Base-by-base conservation (phyloP, 1,284 basidiomycete species). In the Bondarzewia mesenterica region DNA sequence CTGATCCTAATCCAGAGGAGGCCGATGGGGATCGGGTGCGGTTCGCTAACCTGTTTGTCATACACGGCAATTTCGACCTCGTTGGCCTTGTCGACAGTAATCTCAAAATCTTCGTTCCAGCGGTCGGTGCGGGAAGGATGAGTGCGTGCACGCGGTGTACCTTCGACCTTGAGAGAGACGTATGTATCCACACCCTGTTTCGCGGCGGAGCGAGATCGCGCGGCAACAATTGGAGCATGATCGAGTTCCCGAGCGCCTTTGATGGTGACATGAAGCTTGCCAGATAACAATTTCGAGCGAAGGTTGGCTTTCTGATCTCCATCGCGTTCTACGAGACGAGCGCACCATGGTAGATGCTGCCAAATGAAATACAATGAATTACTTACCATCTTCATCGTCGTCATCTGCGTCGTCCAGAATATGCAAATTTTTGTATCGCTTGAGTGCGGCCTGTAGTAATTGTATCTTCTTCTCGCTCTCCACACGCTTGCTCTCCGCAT, bases 31-130 rank as follows among this genome's bases (percentile, higher is more conserved):
- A 90, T 80, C 1, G 91, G 83, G 57, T 89, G 78, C 10, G 71
- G 68, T 52, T 92, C 89, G 53, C 82, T 84, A 16, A 82, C 80
- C 57, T 91, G 83, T 58, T 92, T 92, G 69, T 99, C 96, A 60
- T 94, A 96, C 22, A 99, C 82, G 14, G 93, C 92, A 43, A 99
- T 85, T 68, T 99, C 96, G 48, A 98, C 89, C 74, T 99, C 96
- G 64, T 95, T 98, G 29, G 94, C 94, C 66, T 97, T 98, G 71
- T 98, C 95, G 44, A 99, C 90, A 1, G 87, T 79, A 53, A 99
- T 91, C 66, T 96, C 91, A 55, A 99, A 98, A 52, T 93, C 89
- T 67, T 99, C 95, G 64, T 93, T 90, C 96, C 96, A 99, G 43
- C 89, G 83, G 67, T 99, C 96, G 42, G 86, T 95, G 54, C 93